phyloP scores from a whole-genome alignment of 129 eudicot genomes.

The Artemisia argyi region DNA sequence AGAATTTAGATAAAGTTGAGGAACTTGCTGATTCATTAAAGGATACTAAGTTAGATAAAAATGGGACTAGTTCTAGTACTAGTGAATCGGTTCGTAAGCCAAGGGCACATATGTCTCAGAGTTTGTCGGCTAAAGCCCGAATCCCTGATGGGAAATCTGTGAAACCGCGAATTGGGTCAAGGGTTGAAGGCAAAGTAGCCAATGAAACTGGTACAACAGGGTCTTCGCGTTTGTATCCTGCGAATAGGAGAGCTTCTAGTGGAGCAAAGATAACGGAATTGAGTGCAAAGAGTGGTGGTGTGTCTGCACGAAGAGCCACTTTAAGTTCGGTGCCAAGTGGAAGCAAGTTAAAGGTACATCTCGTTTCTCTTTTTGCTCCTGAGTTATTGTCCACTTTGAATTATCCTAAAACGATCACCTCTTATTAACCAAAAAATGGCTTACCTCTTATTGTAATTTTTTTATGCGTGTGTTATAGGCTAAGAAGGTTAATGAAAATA shows the following conservation, averaged over 20 bases:
- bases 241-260: conserved; percentile 31
- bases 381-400: too few relatives aligned
- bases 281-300: conserved; percentile 25
- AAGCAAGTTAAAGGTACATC: conserved; percentile 43
- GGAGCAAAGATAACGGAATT: conserved; percentile 34
- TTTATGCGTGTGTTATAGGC: conserved; percentile 42
- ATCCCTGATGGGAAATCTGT: conserved; percentile 38
- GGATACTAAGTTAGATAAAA: conserved; percentile 36
- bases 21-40: conserved; percentile 37
- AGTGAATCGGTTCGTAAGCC: conserved; percentile 31
- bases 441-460: conserved; percentile 14
- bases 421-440: too few relatives aligned
- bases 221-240: conserved; percentile 29
- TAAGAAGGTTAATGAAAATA: conserved; percentile 49
- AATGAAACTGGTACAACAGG: conserved; percentile 28
- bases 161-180: conserved; percentile 40
- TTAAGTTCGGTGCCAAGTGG: conserved; percentile 36
- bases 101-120: conserved; percentile 48
- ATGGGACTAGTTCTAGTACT: conserved; percentile 29
- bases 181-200: conserved; percentile 27
- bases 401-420: too few relatives aligned
- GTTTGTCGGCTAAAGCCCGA: conserved; percentile 54
- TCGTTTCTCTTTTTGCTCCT: background rate
- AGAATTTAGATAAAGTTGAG: conserved; percentile 22
- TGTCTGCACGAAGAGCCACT: conserved; percentile 39